phyloP scores from a whole-genome alignment of 169 alveolate species.

The Plasmodium fragile region DNA sequence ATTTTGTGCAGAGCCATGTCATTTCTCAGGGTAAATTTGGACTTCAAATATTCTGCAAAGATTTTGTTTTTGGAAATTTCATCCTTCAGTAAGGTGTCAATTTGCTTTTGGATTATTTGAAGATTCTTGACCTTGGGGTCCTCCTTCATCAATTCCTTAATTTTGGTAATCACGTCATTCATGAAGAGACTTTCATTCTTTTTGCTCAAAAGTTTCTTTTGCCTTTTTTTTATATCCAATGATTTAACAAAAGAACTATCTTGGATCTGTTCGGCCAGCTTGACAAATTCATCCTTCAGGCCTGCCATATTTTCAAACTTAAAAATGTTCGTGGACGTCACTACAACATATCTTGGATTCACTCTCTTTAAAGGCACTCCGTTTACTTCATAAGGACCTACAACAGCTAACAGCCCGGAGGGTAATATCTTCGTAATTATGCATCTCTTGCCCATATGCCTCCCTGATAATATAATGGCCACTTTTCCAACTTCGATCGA shows the following conservation, averaged over 20 bases:
- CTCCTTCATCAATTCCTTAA: conserved; percentile 74
- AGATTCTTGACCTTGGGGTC: conserved; percentile 45
- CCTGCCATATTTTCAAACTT: conserved; percentile 85
- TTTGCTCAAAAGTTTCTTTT: conserved; percentile 86
- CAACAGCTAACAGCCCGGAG: conserved; percentile 95
- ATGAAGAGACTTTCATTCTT: conserved; percentile 84
- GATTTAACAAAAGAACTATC: conserved; percentile 86
- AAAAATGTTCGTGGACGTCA: conserved; percentile 95
- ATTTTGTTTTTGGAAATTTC: conserved; percentile 81
- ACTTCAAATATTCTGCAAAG: conserved; percentile 88
- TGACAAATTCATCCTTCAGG: conserved; percentile 77
- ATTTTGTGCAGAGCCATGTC: conserved; percentile 94
- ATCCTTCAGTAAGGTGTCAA: conserved; percentile 84
- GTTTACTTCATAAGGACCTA: conserved; percentile 97
- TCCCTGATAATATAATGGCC: conserved; percentile 96
- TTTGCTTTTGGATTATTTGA: conserved; percentile 81
- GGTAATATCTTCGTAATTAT: conserved; percentile 95
- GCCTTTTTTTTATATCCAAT: conserved; percentile 85
- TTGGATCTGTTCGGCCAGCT: conserved; percentile 78
- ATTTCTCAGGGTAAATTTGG: conserved; percentile 92
- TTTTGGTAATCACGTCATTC: conserved; percentile 84
- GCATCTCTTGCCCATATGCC: conserved; percentile 98
- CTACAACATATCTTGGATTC: conserved; percentile 95
- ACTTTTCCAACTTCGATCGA: conserved; percentile 94
- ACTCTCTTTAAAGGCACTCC: conserved; percentile 99